Percentiles rank a stretch among this genome's conserved stretches.
These are phyloP conservation scores for Colletotrichum echinochloae DNA, from an alignment of 2,329 filamentous ascomycete species.

Conservation along the genomic window DNA sequence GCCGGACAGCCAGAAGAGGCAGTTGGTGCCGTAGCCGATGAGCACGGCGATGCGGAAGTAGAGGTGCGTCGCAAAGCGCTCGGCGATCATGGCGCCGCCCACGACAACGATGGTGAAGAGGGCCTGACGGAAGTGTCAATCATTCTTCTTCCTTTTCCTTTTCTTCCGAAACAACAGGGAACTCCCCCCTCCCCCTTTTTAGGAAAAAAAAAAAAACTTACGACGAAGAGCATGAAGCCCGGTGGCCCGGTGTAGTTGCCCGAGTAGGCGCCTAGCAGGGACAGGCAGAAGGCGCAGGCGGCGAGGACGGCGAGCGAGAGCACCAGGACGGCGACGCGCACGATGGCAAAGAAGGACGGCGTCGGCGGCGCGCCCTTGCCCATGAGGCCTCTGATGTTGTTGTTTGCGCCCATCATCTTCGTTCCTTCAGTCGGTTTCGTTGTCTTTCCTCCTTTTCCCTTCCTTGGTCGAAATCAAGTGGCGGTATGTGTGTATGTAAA, in stretches of 20 bases:
- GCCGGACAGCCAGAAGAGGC: conserved; percentile 59
- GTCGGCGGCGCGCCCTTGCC: conserved; percentile 52
- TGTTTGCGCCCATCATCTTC: conserved; percentile 17
- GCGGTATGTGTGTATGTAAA: not conserved
- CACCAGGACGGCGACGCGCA: conserved; percentile 54
- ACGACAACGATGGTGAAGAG: conserved; percentile 57
- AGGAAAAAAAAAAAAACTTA: conserved; percentile 48
- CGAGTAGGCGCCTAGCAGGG: conserved; percentile 48
- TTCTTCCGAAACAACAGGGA: no score
- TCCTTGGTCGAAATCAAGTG: not conserved
- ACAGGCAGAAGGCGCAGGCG: conserved; percentile 55
- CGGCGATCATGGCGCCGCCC: conserved; percentile 52
- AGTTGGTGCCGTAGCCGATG: conserved; percentile 50
- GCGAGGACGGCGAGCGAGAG: conserved; percentile 56
- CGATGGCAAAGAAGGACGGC: conserved; percentile 52
- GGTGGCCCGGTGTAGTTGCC: conserved; percentile 49
- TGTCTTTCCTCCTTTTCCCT: not conserved
- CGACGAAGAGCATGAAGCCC: conserved; percentile 61
- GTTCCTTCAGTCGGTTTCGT: not conserved
- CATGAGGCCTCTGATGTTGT: conserved; percentile 48
- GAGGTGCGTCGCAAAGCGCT: conserved; percentile 51
- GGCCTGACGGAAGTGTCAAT: conserved; percentile 46
- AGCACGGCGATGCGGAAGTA: conserved; percentile 56
- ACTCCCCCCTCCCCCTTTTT: no score
- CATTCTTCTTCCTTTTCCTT: not conserved